Percentiles rank a stretch among this genome's conserved stretches.
phyloP scores from a whole-genome alignment of 179 eudicot genomes.

The Corrigiola litoralis region DNA sequence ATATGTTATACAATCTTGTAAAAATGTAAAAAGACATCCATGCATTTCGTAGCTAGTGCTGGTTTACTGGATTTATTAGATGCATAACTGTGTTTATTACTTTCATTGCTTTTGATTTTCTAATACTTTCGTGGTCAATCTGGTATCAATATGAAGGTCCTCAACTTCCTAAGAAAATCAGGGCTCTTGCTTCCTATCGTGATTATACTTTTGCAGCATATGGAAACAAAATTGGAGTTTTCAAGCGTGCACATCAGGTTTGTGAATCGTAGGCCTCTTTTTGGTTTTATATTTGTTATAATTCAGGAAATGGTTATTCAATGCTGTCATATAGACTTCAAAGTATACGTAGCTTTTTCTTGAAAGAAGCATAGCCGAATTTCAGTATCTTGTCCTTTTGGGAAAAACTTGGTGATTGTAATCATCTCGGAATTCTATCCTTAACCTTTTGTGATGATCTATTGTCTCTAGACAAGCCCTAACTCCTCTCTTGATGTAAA shows the following conservation, averaged over 20 bases:
- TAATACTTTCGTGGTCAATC: slow-evolving; percentile 1
- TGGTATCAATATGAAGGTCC: slow-evolving; percentile 57
- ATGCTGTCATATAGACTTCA: not conserved
- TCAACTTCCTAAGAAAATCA: slow-evolving; percentile 88
- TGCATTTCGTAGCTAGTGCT: too few species aligned
- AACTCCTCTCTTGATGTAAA: too few species aligned
- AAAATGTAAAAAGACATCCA: too few species aligned
- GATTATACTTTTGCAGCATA: slow-evolving; percentile 97
- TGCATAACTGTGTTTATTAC: too few species aligned
- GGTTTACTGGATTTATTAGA: too few species aligned
- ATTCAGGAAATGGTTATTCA: not conserved
- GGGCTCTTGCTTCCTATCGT: slow-evolving; percentile 90
- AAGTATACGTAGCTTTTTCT: not conserved
- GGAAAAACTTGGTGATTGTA: too few species aligned
- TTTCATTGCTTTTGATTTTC: not conserved
- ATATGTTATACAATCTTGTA: too few species aligned
- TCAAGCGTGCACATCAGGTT: slow-evolving; percentile 96
- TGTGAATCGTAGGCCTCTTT: slow-evolving; percentile 8
- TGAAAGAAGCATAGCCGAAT: not conserved
- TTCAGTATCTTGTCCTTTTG: too few species aligned
- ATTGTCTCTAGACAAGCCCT: too few species aligned
- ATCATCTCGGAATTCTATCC: too few species aligned
- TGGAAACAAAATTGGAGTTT: slow-evolving; percentile 75
- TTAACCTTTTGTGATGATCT: too few species aligned
- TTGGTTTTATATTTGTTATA: not conserved